Conservation (phyloP, 768 basidiomycete species). For the Lactarius tabidus region DNA sequence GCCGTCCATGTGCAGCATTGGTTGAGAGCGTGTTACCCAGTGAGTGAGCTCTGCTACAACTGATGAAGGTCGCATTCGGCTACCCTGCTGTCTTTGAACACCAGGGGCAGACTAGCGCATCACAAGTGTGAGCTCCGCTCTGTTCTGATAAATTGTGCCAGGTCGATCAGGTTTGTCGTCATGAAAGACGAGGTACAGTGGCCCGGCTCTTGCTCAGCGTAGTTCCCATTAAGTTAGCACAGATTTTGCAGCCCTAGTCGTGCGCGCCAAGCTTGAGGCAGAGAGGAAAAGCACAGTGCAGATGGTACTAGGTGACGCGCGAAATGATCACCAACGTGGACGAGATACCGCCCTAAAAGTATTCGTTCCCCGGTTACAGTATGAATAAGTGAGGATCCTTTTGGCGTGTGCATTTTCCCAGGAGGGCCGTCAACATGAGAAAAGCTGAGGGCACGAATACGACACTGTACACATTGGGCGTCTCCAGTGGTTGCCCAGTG, state of each 20-base stretch:
- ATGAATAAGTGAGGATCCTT: neutral
- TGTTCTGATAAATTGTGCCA: neutral
- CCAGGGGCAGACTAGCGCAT: neutral
- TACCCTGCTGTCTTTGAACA: neutral
- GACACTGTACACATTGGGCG: neutral
- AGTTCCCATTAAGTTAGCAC: neutral
- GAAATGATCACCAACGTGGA: neutral
- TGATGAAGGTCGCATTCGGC: neutral
- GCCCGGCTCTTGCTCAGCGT: neutral
- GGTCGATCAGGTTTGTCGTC: neutral
- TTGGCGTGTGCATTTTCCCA: neutral
- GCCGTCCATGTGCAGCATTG: neutral
- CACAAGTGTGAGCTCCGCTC: neutral
- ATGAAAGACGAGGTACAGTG: neutral
- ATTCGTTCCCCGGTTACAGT: neutral
- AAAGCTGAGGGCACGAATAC: neutral
- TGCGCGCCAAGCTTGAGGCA: neutral
- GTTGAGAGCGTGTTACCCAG: neutral
- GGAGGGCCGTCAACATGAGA: neutral
- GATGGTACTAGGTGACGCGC: neutral
- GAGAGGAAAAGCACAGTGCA: neutral
- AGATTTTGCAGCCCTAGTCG: neutral
- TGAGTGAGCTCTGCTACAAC: neutral
- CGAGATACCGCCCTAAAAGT: neutral
- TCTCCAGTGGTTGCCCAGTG: neutral